Conservation (phyloP, 345 rosid species). For the Syzygium aromaticum region DNA sequence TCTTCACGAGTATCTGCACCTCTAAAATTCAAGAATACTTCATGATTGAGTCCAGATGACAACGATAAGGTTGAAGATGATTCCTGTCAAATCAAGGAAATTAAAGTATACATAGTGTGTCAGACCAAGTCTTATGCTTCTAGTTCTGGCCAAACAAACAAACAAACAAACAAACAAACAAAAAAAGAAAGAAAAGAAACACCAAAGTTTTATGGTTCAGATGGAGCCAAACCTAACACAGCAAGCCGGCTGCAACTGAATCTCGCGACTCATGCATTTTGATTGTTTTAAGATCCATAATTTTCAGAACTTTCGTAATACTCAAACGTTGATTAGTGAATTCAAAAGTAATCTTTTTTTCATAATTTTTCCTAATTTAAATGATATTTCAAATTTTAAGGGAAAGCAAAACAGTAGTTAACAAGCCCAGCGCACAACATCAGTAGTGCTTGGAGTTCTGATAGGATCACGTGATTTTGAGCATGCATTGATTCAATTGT, state of each 20-base stretch:
- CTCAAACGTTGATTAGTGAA: no score
- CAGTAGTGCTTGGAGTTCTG: background rate
- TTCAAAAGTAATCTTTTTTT: no score
- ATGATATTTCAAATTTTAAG: no score
- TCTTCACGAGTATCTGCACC: rapidly evolving
- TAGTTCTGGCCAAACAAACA: no score
- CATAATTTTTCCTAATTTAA: no score
- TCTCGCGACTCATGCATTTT: background rate
- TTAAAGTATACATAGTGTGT: background rate
- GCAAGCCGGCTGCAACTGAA: background rate
- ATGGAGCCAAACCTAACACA: no score
- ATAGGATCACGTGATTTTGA: background rate
- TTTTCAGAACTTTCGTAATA: background rate
- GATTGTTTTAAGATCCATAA: background rate
- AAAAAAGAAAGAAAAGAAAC: rapidly evolving
- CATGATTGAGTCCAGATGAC: rapidly evolving
- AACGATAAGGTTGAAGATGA: background rate
- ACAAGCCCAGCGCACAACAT: background rate
- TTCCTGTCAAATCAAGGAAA: background rate
- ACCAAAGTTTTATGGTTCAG: background rate
- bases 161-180: background rate
- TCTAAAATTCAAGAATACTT: background rate
- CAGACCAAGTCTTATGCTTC: background rate
- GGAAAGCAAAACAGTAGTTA: background rate
- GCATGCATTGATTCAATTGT: background rate